These are phyloP conservation scores for Bipolaris gigantea DNA, from an alignment of 2,329 filamentous ascomycete genomes.

Conservation along the genomic window DNA sequence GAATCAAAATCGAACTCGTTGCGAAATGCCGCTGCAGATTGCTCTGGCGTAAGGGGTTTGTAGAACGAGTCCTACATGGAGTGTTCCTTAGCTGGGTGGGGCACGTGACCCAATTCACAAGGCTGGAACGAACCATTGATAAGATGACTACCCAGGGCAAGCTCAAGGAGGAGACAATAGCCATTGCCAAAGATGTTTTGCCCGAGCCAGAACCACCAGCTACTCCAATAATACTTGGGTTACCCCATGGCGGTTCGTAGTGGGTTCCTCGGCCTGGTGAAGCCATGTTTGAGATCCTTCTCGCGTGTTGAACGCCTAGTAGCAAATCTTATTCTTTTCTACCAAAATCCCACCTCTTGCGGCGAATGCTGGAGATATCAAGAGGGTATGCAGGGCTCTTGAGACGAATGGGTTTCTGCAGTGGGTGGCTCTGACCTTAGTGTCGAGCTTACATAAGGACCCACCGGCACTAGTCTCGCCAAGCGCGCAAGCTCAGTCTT, in stretches of 20 bases:
- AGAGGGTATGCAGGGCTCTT: conserved; percentile 18
- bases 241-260: conserved; percentile 93
- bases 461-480: conserved; percentile 20
- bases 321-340: conserved; percentile 11
- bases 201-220: conserved; percentile 93
- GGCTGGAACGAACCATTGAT: conserved; percentile 70
- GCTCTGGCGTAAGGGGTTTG: conserved; percentile 78
- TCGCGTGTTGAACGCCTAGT: background rate
- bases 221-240: conserved; percentile 94
- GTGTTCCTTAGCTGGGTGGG: conserved; percentile 14
- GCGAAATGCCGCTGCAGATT: conserved; percentile 77
- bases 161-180: conserved; percentile 86
- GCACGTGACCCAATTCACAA: conserved; percentile 28
- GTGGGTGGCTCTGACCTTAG: conserved; percentile 15
- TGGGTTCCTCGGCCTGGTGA: conserved; percentile 55
- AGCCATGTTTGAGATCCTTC: conserved; percentile 21
- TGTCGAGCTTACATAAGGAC: conserved; percentile 20
- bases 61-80: conserved; percentile 86
- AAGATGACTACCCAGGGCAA: conserved; percentile 97
- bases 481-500: conserved; percentile 33
- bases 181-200: conserved; percentile 90
- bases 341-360: conserved; percentile 4
- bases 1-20: conserved; percentile 98
- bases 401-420: conserved; percentile 17
- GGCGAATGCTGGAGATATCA: conserved; percentile 17